A percentile compares a stretch with the other conserved stretches of the same genome.
phyloP scores from a whole-genome alignment of 164 flowering plant genomes.

The Tinospora cordifolia region DNA sequence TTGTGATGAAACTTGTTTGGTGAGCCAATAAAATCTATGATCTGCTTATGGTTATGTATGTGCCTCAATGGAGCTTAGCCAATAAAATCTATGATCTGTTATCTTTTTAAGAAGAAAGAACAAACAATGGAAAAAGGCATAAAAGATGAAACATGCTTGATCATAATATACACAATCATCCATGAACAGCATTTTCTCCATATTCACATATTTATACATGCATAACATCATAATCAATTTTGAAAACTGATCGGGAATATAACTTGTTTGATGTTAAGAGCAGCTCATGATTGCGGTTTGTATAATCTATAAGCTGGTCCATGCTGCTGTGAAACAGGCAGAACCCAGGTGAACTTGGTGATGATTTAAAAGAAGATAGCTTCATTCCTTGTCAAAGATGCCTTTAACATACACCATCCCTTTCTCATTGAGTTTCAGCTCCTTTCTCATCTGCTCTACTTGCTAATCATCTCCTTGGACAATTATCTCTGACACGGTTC shows the following conservation, averaged over 20 bases:
- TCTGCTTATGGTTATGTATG: no score
- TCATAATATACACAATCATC: background rate
- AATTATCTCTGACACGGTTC: slow-evolving; percentile 59
- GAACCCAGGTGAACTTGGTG: background rate
- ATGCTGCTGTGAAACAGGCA: background rate
- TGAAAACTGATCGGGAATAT: background rate
- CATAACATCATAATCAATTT: background rate
- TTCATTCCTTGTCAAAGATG: slow-evolving; percentile 57
- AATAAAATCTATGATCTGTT: no score
- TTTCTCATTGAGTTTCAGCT: slow-evolving; percentile 75
- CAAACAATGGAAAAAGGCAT: no score
- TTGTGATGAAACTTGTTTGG: background rate
- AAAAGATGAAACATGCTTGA: background rate
- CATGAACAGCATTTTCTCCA: background rate
- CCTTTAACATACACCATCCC: slow-evolving; percentile 98
- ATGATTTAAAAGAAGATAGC: background rate
- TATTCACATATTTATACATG: background rate
- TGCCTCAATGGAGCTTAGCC: no score
- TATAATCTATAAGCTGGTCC: background rate
- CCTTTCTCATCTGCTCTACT: slow-evolving; percentile 82
- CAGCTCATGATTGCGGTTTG: background rate
- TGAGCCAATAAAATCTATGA: no score
- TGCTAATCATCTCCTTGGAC: slow-evolving; percentile 96
- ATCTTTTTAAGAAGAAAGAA: no score
- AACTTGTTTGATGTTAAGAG: background rate